These are phyloP conservation scores for Brasilioporus rufonigricans DNA, from an alignment of 768 basidiomycete genomes.

Conservation along the genomic window DNA sequence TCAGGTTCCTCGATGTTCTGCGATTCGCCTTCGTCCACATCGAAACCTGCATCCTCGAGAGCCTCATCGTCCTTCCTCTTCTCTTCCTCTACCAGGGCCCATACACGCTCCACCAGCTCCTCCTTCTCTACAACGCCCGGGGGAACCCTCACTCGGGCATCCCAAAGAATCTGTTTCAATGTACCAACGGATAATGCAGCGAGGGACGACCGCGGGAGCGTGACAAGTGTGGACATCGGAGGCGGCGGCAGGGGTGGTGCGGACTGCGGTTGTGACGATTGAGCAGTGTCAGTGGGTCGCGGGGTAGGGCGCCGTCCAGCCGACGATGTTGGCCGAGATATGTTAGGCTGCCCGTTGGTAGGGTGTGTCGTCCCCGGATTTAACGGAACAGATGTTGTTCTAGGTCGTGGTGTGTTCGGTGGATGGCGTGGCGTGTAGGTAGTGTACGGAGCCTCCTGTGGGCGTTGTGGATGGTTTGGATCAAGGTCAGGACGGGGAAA, in stretches of 20 bases:
- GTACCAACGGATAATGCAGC: conserved; percentile 59
- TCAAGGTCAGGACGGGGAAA: conserved; percentile 68
- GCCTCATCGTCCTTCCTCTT: conserved; percentile 48
- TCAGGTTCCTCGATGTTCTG: conserved; percentile 23
- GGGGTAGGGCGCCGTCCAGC: conserved; percentile 12
- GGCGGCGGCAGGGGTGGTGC: conserved; percentile 38
- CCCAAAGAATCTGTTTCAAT: conserved; percentile 78
- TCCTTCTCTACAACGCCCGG: conserved; percentile 73
- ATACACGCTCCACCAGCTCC: conserved; percentile 75
- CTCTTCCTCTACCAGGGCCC: conserved; percentile 61
- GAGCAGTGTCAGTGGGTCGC: conserved; percentile 8
- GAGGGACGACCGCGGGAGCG: conserved; percentile 57
- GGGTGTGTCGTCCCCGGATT: conserved; percentile 11
- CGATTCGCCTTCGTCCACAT: conserved; percentile 31
- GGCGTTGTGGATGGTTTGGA: conserved; percentile 39
- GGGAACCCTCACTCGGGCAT: conserved; percentile 67
- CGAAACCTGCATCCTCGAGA: conserved; percentile 13
- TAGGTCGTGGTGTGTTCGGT: conserved; percentile 13
- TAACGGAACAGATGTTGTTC: conserved; percentile 23
- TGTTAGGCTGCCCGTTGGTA: background rate
- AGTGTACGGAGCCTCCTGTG: conserved; percentile 12
- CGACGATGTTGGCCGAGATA: conserved; percentile 20
- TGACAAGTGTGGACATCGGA: conserved; percentile 65
- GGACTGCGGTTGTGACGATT: conserved; percentile 28
- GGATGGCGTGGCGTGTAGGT: conserved; percentile 18